A percentile compares a stretch with the other conserved stretches of the same genome.
Conservation (phyloP, 2,329 filamentous ascomycete species). For the Neocucurbitaria cava region DNA sequence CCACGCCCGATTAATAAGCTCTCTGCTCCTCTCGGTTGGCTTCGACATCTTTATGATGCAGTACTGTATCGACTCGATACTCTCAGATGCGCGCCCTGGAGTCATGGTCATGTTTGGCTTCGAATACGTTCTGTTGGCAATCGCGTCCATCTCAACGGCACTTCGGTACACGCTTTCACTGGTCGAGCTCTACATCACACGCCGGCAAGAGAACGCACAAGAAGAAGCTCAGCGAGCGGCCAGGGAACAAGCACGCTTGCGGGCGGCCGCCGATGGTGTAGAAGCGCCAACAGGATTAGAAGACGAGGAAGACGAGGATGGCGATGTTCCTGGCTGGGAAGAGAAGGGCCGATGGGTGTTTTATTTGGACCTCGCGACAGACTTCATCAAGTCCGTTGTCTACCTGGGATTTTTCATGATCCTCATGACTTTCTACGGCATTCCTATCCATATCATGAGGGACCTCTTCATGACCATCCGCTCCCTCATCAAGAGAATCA, state of each 20-base stretch:
- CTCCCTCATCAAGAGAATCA: constrained; percentile 88
- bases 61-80: constrained; percentile 82
- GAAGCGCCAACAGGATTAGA: constrained; percentile 55
- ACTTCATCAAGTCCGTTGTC: constrained; percentile 88
- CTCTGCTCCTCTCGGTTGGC: constrained; percentile 76
- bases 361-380: constrained; percentile 83
- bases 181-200: constrained; percentile 76
- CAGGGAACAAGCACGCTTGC: constrained; percentile 73
- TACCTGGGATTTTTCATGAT: constrained; percentile 94
- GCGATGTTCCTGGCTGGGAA: constrained; percentile 97
- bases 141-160: constrained; percentile 80
- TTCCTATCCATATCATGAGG: constrained; percentile 95
- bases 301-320: constrained; percentile 87
- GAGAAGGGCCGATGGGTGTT: constrained; percentile 93
- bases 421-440: constrained; percentile 89
- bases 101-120: constrained; percentile 99
- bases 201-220: constrained; percentile 74
- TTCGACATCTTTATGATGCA: constrained; percentile 83
- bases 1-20: constrained; percentile 80
- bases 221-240: constrained; percentile 49
- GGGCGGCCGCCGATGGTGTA: constrained; percentile 49
- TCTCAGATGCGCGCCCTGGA: constrained; percentile 86
- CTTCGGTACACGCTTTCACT: constrained; percentile 81
- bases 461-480: constrained; percentile 94
- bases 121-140: constrained; percentile 87